Percentiles rank a stretch among this genome's conserved stretches.
These are phyloP conservation scores for Scopulariopsis brevicaulis DNA, from an alignment of 2,329 filamentous ascomycete genomes.

Conservation along the genomic window DNA sequence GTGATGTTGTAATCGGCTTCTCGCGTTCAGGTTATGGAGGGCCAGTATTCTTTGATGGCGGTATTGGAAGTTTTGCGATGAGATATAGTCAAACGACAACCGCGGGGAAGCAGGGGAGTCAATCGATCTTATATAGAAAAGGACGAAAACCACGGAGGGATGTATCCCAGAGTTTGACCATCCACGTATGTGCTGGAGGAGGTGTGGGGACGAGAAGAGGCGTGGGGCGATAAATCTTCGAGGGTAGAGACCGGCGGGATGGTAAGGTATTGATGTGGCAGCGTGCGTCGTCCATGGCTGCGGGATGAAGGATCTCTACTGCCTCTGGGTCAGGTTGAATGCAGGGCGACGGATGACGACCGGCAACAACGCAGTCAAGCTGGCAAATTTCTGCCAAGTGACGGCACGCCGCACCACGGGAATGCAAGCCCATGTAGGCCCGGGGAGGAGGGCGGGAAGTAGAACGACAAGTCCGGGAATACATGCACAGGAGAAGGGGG, in stretches of 20 bases:
- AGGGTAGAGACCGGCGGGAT: neutral
- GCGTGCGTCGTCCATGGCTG: neutral
- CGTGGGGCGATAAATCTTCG: neutral
- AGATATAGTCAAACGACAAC: neutral
- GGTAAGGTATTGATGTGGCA: neutral
- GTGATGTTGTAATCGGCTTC: neutral
- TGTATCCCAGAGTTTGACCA: neutral
- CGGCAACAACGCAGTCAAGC: neutral
- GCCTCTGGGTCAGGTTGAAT: neutral
- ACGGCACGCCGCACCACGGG: neutral
- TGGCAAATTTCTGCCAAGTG: neutral
- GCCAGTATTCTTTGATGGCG: neutral
- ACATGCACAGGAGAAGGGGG: neutral
- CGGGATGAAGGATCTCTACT: neutral
- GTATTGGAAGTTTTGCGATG: neutral
- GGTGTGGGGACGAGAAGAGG: neutral
- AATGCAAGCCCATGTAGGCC: neutral
- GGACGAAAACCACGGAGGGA: neutral
- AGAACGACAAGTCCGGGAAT: neutral
- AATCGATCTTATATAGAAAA: neutral
- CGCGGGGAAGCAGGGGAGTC: neutral
- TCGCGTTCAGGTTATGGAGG: neutral
- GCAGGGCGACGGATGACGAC: neutral
- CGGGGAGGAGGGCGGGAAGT: neutral
- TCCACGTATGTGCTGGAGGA: neutral